Conservation (phyloP, 371 early-diverging fungal species). For the Mucor irregularis region DNA sequence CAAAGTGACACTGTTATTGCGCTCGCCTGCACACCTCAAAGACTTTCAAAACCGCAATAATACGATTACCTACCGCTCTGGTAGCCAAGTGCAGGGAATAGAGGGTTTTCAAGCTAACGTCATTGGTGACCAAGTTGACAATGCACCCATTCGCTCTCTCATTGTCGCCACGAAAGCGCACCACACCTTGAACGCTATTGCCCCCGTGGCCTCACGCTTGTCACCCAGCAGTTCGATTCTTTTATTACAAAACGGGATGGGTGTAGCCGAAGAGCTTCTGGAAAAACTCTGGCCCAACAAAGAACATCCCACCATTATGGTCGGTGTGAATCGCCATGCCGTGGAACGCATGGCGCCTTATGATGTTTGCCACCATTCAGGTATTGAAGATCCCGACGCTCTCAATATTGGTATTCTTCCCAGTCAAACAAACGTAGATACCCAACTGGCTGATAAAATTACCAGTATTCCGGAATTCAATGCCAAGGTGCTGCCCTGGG, state of each 20-base stretch:
- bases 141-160: slow-evolving; percentile 21
- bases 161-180: slow-evolving; percentile 51
- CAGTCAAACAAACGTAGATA: neutral
- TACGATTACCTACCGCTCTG: slow-evolving; percentile 26
- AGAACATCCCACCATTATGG: slow-evolving; percentile 37
- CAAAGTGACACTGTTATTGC: slow-evolving; percentile 36
- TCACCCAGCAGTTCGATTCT: slow-evolving; percentile 43
- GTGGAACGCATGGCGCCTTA: slow-evolving; percentile 42
- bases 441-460: slow-evolving; percentile 7
- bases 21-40: slow-evolving; percentile 20
- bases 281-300: slow-evolving; percentile 30
- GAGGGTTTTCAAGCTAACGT: slow-evolving; percentile 17
- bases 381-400: slow-evolving; percentile 38
- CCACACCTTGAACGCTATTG: slow-evolving; percentile 47
- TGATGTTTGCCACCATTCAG: slow-evolving; percentile 49
- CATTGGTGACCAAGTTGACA: neutral
- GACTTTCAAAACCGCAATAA: slow-evolving; percentile 25
- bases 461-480: slow-evolving; percentile 30
- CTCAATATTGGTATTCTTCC: slow-evolving; percentile 33
- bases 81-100: slow-evolving; percentile 3
- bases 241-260: slow-evolving; percentile 69
- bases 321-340: slow-evolving; percentile 62
- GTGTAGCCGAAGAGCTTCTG: slow-evolving; percentile 53
- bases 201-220: slow-evolving; percentile 36
- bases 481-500: slow-evolving; percentile 32